These are phyloP conservation scores for Candida chauliodis DNA, from an alignment of 805 yeast species.

Conservation along the genomic window DNA sequence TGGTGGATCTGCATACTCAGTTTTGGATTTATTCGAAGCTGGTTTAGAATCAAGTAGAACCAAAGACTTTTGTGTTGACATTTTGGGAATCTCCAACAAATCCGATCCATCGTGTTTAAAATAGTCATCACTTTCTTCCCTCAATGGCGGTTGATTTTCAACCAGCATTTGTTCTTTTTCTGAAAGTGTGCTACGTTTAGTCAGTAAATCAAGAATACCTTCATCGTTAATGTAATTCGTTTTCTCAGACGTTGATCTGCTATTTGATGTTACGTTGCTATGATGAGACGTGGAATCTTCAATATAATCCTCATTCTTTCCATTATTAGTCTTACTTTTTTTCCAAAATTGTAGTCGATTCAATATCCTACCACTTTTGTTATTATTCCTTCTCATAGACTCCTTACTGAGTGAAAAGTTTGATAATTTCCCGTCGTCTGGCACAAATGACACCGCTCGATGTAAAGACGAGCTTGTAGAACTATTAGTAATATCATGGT, in stretches of 20 bases:
- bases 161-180: neutral
- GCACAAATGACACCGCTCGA: conserved; percentile 19
- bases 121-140: neutral
- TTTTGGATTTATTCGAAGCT: neutral
- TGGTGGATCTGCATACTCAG: neutral
- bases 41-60: neutral
- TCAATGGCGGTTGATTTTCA: neutral
- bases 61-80: neutral
- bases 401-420: conserved; percentile 12
- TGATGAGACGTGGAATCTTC: conserved; percentile 6
- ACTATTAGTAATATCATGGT: neutral
- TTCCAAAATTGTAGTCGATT: conserved; percentile 41
- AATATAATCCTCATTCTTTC: neutral
- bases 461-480: conserved; percentile 5
- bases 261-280: neutral
- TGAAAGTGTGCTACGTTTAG: neutral
- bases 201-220: neutral
- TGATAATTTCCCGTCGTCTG: conserved; percentile 15
- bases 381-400: conserved; percentile 10
- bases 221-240: neutral
- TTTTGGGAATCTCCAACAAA: neutral
- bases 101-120: neutral
- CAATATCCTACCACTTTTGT: conserved; percentile 23
- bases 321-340: conserved; percentile 12
- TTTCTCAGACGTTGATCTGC: conserved; percentile 2